A percentile compares a stretch with the other conserved stretches of the same genome.
Evolutionary conservation across 1,284 basidiomycete genomes (phyloP).

Genomic region (Ceratobasidium sp.): DNA sequence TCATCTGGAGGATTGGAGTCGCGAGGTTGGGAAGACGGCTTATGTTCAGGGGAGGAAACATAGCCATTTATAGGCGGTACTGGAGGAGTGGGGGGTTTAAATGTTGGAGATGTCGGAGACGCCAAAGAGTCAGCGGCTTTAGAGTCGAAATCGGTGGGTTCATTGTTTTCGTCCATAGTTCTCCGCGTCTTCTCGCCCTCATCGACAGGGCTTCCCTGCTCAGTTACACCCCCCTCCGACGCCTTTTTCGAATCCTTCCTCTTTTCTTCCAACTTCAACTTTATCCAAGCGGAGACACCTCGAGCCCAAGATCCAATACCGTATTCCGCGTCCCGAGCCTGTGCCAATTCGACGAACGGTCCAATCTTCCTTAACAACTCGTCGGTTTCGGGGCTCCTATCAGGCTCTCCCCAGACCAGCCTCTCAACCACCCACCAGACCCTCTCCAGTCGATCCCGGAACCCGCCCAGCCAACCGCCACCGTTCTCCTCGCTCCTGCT

Average conservation of each 20-base stretch:
- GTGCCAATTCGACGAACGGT: conserved; percentile 68
- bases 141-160: not conserved
- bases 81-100: not conserved
- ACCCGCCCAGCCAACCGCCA: conserved; percentile 18
- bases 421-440: conserved; percentile 10
- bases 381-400: conserved; percentile 57
- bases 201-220: not conserved
- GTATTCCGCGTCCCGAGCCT: conserved; percentile 20
- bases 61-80: not conserved
- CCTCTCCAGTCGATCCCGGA: conserved; percentile 5
- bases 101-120: conserved; percentile 11
- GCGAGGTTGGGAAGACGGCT: not conserved
- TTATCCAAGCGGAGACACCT: not conserved
- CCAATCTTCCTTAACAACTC: conserved; percentile 69
- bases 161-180: not conserved
- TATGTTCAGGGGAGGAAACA: not conserved
- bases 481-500: conserved; percentile 10
- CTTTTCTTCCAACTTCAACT: not conserved
- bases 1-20: not conserved
- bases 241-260: not conserved
- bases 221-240: not conserved
- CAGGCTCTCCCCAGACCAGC: conserved; percentile 24
- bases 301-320: conserved; percentile 4
- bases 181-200: not conserved
- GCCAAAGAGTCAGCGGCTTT: not conserved